A percentile compares a stretch with the other conserved stretches of the same genome.
These are phyloP conservation scores for Daldinia bambusicola DNA, from an alignment of 495 filamentous ascomycete genomes.

Conservation along the genomic window DNA sequence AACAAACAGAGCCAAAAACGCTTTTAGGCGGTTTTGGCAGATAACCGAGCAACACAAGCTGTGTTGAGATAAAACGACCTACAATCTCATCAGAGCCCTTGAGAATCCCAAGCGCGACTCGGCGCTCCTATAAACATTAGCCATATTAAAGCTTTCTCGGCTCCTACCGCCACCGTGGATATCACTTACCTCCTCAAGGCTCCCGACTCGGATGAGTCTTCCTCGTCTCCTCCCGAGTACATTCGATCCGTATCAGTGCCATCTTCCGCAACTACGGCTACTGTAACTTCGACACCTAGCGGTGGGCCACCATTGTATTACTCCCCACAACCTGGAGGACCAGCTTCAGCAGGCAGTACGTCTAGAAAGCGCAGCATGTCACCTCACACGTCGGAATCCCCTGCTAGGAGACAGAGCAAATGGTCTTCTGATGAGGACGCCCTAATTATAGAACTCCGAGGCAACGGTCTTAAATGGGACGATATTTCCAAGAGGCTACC, in stretches of 20 bases:
- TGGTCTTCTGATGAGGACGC: conserved; percentile 94
- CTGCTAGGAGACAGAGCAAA: conserved; percentile 94
- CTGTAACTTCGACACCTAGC: conserved; percentile 34
- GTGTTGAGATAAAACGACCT: conserved; percentile 16
- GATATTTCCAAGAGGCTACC: conserved; percentile 92
- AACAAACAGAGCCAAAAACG: conserved; percentile 38
- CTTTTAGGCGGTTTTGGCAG: conserved; percentile 25
- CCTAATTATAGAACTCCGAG: conserved; percentile 86
- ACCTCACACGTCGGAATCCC: conserved; percentile 72
- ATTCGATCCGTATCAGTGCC: conserved; percentile 62
- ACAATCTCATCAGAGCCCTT: conserved; percentile 26
- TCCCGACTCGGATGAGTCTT: conserved; percentile 83
- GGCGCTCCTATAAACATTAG: conserved; percentile 47
- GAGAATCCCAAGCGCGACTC: conserved; percentile 33
- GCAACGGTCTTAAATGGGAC: conserved; percentile 96
- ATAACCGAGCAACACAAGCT: conserved; percentile 15
- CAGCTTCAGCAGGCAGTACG: conserved; percentile 22
- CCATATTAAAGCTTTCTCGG: conserved; percentile 45
- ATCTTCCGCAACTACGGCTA: conserved; percentile 51
- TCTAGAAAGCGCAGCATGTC: conserved; percentile 59
- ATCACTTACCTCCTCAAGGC: conserved; percentile 83
- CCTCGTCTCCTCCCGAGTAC: conserved; percentile 64
- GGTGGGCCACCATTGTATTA: conserved; percentile 36
- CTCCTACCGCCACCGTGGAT: conserved; percentile 81
- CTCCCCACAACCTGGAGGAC: conserved; percentile 27